phyloP scores from a whole-genome alignment of 2,329 filamentous ascomycete species.

The Microdochium paspali region DNA sequence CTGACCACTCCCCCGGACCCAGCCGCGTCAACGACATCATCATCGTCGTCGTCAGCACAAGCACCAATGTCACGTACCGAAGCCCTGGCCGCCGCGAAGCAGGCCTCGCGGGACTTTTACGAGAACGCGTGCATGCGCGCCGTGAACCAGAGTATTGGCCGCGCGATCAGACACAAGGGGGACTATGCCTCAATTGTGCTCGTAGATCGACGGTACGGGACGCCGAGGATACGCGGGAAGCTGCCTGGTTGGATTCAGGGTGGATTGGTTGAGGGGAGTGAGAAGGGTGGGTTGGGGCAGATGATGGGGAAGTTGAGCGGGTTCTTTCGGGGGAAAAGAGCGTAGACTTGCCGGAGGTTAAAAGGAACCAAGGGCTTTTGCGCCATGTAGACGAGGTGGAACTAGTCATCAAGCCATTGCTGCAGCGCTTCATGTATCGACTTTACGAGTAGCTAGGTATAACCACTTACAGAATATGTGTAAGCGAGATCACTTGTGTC shows the following conservation, averaged over 20 bases:
- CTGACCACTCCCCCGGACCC: constrained; percentile 13
- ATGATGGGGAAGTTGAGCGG: constrained; percentile 47
- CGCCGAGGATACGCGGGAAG: constrained; percentile 63
- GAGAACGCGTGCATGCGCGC: constrained; percentile 95
- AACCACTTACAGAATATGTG: no score
- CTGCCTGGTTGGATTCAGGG: constrained; percentile 81
- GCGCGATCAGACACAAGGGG: constrained; percentile 76
- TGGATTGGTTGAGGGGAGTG: constrained; percentile 46
- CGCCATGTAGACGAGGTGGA: no score
- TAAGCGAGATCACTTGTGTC: no score
- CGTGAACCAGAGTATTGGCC: constrained; percentile 92
- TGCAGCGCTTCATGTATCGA: no score
- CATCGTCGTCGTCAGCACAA: no score
- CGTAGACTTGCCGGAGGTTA: not conserved
- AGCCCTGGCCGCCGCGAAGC: constrained; percentile 32
- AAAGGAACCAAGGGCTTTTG: not conserved
- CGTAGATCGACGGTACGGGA: constrained; percentile 72
- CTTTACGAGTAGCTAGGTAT: no score
- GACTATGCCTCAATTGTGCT: constrained; percentile 91
- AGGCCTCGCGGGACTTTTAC: constrained; percentile 68
- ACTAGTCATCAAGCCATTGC: no score
- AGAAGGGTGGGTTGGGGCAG: constrained; percentile 41
- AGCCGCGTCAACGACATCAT: no score
- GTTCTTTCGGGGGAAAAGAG: constrained; percentile 49
- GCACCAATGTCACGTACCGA: constrained; percentile 12